Evolutionary conservation across 148 eudicot species (phyloP).

Genomic region (Rhododendron williamsianum): DNA sequence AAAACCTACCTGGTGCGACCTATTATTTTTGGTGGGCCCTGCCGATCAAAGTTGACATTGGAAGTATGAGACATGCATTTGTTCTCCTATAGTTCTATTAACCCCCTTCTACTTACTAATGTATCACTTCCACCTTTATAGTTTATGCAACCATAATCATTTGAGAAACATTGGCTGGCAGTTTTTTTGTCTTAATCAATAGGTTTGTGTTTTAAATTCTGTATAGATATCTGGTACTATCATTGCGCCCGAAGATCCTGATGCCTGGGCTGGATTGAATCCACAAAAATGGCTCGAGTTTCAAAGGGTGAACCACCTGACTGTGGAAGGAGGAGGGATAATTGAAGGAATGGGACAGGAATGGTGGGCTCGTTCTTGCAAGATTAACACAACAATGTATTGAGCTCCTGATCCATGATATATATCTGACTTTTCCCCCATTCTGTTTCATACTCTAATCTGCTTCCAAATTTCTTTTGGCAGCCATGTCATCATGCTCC

Average conservation of each 20-base stretch:
- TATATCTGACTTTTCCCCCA: background rate
- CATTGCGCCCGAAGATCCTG: slow-evolving; percentile 76
- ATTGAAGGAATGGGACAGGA: slow-evolving; percentile 81
- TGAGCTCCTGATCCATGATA: slow-evolving; percentile 11
- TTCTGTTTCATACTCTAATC: slow-evolving; percentile 4
- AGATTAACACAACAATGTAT: slow-evolving; percentile 62
- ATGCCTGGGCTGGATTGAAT: slow-evolving; percentile 57
- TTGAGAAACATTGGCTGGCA: background rate
- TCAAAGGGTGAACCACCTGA: slow-evolving; percentile 55
- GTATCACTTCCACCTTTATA: background rate
- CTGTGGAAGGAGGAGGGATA: slow-evolving; percentile 70
- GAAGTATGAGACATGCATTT: slow-evolving; percentile 39
- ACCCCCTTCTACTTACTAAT: background rate
- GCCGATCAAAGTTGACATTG: slow-evolving; percentile 50
- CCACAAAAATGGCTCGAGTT: slow-evolving; percentile 84
- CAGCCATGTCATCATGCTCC: slow-evolving; percentile 98
- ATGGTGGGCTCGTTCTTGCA: slow-evolving; percentile 98
- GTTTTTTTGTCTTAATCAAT: background rate
- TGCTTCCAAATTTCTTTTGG: slow-evolving; percentile 18
- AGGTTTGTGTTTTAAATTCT: slow-evolving; percentile 11
- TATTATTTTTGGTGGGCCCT: slow-evolving; percentile 62
- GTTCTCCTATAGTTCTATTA: background rate
- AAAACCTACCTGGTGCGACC: slow-evolving; percentile 46
- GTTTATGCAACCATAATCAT: background rate
- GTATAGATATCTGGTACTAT: slow-evolving; percentile 60